phyloP scores from a whole-genome alignment of 805 yeast species.

The Priceomyces melissophilus region DNA sequence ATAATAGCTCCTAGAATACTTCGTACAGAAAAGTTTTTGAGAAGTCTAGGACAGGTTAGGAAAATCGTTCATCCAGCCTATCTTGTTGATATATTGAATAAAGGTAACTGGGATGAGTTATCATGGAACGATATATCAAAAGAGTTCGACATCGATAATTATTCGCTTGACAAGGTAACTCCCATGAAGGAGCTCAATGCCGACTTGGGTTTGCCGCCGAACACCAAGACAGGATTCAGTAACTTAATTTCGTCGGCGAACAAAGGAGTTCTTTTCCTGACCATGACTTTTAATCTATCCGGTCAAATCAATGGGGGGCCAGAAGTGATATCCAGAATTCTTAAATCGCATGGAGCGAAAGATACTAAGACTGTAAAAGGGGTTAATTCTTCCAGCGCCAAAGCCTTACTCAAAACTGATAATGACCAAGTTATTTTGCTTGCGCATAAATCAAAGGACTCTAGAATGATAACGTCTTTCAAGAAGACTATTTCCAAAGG shows the following conservation, averaged over 20 bases:
- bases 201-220: conserved; percentile 21
- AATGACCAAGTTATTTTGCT: conserved; percentile 19
- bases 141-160: conserved; percentile 26
- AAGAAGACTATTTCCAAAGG: conserved; percentile 12
- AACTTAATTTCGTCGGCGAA: conserved; percentile 12
- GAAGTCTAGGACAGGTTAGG: conserved; percentile 58
- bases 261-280: conserved; percentile 43
- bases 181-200: conserved; percentile 27
- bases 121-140: conserved; percentile 14
- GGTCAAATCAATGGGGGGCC: conserved; percentile 59
- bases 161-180: conserved; percentile 32
- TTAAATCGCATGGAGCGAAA: conserved; percentile 57
- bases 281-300: conserved; percentile 52
- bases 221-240: conserved; percentile 16
- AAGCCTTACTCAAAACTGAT: conserved; percentile 14
- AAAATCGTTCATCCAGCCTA: conserved; percentile 55
- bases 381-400: conserved; percentile 13
- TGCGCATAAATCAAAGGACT: conserved; percentile 37
- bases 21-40: conserved; percentile 83
- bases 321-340: conserved; percentile 51
- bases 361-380: conserved; percentile 20
- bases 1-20: conserved; percentile 77
- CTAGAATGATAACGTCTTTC: conserved; percentile 21
- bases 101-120: conserved; percentile 7
- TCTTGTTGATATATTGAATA: conserved; percentile 40